Base-by-base conservation (phyloP, 2,329 filamentous ascomycete species). In the Scedosporium aurantiacum region DNA sequence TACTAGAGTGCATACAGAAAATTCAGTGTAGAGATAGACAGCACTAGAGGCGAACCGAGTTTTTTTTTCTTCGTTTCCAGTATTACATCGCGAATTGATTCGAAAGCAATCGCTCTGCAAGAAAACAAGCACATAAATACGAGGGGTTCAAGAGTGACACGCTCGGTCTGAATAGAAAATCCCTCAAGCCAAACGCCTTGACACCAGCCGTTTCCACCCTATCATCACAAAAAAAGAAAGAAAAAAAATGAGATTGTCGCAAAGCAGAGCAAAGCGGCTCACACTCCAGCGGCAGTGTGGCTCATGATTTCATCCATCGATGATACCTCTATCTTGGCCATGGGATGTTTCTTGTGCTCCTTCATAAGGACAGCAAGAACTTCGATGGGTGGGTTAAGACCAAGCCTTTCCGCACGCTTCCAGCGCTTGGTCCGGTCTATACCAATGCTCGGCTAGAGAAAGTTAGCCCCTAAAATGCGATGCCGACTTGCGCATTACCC, bases 341-440 rank as follows among this genome's bases (percentile, higher is more conserved):
- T 78, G 40, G 71, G 68, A 40, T 80, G 80, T 0, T 78, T 79
- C 62, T 76, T 81, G 4, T 81, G 75, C 69, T 91, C 87, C 69
- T 85, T 87, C 61, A 96, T 68, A 56, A 97, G 75, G 16, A 97
- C 89, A 0, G 91, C 90, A 4, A 97, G 80, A 3, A 97, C 91
- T 72, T 97, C 93, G 27, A 96, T 82, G 0, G 94, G 93, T 1
- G 94, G 94, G 37, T 87, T 82, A n/a, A 99, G 79, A 2, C 88
- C 87, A n/a, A 99, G 78, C 61, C 79, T 80, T 60, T 96, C 82
- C 4, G 94, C 94, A 55, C 94, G 85, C 70, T 89, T 84, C 94
- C 94, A 99, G 40, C 94, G 87, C 76, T 88, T 90, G 67, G 88
- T 76, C 57, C 94, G 85, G 43, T 85, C 76, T 60, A 93, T 90